Percentiles rank a stretch among this genome's conserved stretches.
These are phyloP conservation scores for Nidula microcarpa DNA, from an alignment of 768 basidiomycete genomes.

Conservation along the genomic window DNA sequence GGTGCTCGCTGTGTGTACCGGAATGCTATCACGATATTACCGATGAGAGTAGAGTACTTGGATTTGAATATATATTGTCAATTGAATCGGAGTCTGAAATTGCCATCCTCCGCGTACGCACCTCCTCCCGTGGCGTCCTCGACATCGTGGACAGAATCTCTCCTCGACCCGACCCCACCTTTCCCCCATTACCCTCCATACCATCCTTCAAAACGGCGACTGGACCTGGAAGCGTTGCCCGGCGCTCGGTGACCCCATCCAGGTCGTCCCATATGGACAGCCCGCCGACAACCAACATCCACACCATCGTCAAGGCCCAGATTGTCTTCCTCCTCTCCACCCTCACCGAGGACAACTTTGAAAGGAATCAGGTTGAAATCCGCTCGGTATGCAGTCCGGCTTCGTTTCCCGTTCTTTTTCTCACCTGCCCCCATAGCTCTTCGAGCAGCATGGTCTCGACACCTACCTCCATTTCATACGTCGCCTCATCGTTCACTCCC, in stretches of 20 bases:
- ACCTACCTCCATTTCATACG: constrained; percentile 98
- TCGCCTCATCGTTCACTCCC: constrained; percentile 87
- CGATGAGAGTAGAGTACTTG: too few relatives aligned
- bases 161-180: constrained; percentile 30
- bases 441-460: constrained; percentile 95
- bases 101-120: constrained; percentile 38
- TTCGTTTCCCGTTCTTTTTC: too few relatives aligned
- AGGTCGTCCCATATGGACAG: constrained; percentile 88
- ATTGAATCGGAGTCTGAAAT: constrained; percentile 15
- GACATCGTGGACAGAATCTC: too few relatives aligned
- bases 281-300: constrained; percentile 80
- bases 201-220: constrained; percentile 65
- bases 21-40: constrained; percentile 36
- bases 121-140: constrained; percentile 40
- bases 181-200: constrained; percentile 33
- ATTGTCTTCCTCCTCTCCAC: constrained; percentile 97
- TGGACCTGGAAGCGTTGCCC: constrained; percentile 62
- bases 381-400: constrained; percentile 70
- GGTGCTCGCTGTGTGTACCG: constrained; percentile 40
- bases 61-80: constrained; percentile 22
- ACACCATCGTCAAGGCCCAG: constrained; percentile 94
- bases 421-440: constrained; percentile 61
- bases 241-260: constrained; percentile 73
- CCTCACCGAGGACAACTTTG: constrained; percentile 95
- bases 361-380: constrained; percentile 91